These are phyloP conservation scores for Acanthochlamys bracteata DNA, from an alignment of 106 monocot genomes.

Conservation along the genomic window DNA sequence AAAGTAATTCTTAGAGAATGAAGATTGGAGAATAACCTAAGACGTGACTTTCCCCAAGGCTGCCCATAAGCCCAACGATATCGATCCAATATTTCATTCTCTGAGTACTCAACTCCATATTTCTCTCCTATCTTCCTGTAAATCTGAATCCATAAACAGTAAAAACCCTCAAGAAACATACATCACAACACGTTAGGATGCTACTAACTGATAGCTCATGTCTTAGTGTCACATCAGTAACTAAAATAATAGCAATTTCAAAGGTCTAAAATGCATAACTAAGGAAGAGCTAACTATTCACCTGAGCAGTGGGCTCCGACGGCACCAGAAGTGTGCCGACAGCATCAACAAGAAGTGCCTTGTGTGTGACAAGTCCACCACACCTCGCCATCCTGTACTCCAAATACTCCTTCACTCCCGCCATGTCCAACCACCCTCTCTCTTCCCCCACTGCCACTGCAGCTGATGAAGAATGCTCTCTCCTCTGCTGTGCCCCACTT, in stretches of 20 bases:
- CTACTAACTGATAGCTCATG: too few species aligned
- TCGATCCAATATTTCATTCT: conserved; percentile 79
- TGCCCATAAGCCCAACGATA: conserved; percentile 92
- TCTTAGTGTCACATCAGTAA: too few species aligned
- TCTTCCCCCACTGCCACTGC: background rate
- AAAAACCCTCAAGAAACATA: background rate
- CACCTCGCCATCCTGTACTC: conserved; percentile 69
- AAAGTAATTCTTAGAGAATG: background rate
- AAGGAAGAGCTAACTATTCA: too few species aligned
- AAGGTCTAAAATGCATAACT: too few species aligned
- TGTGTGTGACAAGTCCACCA: conserved; percentile 89
- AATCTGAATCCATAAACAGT: conserved; percentile 36
- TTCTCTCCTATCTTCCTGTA: conserved; percentile 89
- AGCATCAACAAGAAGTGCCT: conserved; percentile 87
- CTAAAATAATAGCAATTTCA: too few species aligned
- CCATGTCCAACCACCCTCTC: conserved; percentile 9
- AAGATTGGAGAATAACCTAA: conserved; percentile 38
- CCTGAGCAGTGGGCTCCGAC: conserved; percentile 24
- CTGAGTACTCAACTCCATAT: conserved; percentile 83
- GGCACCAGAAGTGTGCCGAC: conserved; percentile 85
- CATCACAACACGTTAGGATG: too few species aligned
- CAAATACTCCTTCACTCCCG: conserved; percentile 54
- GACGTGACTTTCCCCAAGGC: conserved; percentile 83
- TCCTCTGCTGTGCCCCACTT: too few species aligned
- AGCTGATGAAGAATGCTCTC: background rate